Evolutionary conservation across 495 filamentous ascomycete species (phyloP).

Genomic region (Penicillium manginii): DNA sequence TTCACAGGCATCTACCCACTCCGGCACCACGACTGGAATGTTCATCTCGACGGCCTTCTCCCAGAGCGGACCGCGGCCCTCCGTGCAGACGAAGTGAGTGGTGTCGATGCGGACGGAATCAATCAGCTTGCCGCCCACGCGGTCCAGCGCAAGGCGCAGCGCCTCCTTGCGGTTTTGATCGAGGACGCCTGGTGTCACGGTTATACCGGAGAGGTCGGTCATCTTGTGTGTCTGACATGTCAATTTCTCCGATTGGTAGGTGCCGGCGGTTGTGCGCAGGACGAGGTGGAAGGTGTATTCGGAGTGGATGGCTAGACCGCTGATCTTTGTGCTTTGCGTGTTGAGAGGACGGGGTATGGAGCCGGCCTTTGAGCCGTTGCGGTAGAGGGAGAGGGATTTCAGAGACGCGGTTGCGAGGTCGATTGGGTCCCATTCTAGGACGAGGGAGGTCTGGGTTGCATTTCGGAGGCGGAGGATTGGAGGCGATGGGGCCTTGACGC

Average conservation of each 20-base stretch:
- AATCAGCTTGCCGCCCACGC: conserved; percentile 90
- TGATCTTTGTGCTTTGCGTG: conserved; percentile 94
- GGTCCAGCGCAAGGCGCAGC: conserved; percentile 73
- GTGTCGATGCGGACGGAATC: conserved; percentile 95
- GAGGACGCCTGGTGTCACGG: conserved; percentile 88
- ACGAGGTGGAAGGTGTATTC: conserved; percentile 96
- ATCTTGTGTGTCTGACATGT: conserved; percentile 94
- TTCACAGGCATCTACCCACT: conserved; percentile 96
- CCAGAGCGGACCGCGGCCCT: conserved; percentile 87
- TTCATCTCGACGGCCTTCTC: conserved; percentile 98
- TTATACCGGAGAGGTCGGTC: conserved; percentile 96
- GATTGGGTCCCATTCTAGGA: conserved; percentile 98
- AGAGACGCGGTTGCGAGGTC: conserved; percentile 89
- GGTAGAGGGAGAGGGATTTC: conserved; percentile 84
- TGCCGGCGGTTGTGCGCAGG: conserved; percentile 88
- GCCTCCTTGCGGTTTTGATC: conserved; percentile 74
- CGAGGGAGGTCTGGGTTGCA: conserved; percentile 94
- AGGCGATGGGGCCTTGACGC: conserved; percentile 72
- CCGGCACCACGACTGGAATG: conserved; percentile 95
- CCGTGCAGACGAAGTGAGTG: conserved; percentile 98
- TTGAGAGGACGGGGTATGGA: conserved; percentile 84
- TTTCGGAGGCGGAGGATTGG: conserved; percentile 90
- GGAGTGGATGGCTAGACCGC: conserved; percentile 91
- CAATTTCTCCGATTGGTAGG: conserved; percentile 79
- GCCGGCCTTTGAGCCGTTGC: conserved; percentile 94